Conservation (phyloP, 306 rosid genomes). For the Vigna radiata region DNA sequence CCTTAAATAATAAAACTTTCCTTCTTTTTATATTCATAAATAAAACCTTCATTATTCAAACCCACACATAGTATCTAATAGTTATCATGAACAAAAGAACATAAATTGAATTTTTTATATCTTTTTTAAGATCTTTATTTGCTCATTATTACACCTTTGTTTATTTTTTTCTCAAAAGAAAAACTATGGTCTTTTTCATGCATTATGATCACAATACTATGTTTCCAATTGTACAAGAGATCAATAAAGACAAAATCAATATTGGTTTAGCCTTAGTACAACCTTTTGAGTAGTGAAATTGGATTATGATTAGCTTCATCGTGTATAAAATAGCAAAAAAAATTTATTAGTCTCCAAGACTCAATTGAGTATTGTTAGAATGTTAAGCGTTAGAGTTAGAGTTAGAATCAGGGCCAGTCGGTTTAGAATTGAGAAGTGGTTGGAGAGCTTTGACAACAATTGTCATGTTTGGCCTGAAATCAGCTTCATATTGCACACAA, state of each 20-base stretch:
- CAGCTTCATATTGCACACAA: constrained; percentile 95
- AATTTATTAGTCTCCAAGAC: constrained; percentile 9
- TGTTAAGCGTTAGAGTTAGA: constrained; percentile 24
- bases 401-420: constrained; percentile 55
- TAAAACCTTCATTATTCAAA: not conserved
- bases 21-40: not conserved
- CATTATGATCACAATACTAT: constrained; percentile 21
- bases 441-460: constrained; percentile 93
- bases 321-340: constrained; percentile 47
- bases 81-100: not conserved
- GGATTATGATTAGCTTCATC: constrained; percentile 12
- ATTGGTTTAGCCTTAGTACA: constrained; percentile 31
- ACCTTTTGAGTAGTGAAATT: constrained; percentile 24
- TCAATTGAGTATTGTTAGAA: not conserved
- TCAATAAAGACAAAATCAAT: constrained; percentile 26
- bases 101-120: not conserved
- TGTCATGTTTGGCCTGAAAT: constrained; percentile 93
- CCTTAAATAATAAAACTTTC: not conserved
- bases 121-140: constrained; percentile 1
- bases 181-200: constrained; percentile 5
- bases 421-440: constrained; percentile 83
- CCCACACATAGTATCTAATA: not conserved
- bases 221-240: constrained; percentile 22
- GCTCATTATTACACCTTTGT: not conserved
- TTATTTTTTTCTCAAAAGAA: not conserved